Base-by-base conservation (phyloP, 2,329 filamentous ascomycete species). In the Penicillium hesseltinei region DNA sequence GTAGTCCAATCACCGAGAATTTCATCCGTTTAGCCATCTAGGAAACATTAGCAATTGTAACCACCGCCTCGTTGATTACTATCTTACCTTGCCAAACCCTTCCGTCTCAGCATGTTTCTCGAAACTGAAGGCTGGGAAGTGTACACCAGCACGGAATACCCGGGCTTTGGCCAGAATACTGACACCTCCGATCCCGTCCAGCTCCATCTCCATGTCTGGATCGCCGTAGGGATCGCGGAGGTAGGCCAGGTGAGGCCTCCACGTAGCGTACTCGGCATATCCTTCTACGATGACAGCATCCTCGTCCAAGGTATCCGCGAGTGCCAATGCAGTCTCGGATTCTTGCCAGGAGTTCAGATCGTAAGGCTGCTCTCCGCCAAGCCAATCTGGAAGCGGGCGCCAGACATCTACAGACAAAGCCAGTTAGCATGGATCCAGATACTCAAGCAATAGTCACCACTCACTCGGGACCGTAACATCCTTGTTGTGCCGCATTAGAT, bases 301-400 rank as follows among this genome's bases (percentile, higher is more conserved):
- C 73, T 99, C 94, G 64, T 99, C 94, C 4, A 99, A 82, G 0
- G 92, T 96, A 63, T 99, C 93, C 11, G 94, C 94, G 38, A 99
- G 82, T 9, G 91, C 91, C 51, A 99, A 81, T 0, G 94, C 94
- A 0, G 94, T 99, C 71, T 99, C 95, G 0, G 94, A 99, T 76
- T 99, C 94, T 75, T 99, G 94, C 94, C 94, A 99, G 17, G 93
- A 97, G 75, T 99, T 99, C 67, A 99, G 76, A 77, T 99, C 94
- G 74, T 99, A 99, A 1, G 94, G 94, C 73, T 99, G 94, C 74
- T 99, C 94, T 68, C 94, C 95, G 45, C 94, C 94, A 25, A 99
- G 89, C 94, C 94, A 99, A 75, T 99, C 94, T 7, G 94, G 94
- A 47, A 99, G 84, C n/a, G 94, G 94, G 63, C 94, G 88, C 94